Base-by-base conservation (phyloP, 192 early-diverging fungal species). In the Umbelopsis sp. region DNA sequence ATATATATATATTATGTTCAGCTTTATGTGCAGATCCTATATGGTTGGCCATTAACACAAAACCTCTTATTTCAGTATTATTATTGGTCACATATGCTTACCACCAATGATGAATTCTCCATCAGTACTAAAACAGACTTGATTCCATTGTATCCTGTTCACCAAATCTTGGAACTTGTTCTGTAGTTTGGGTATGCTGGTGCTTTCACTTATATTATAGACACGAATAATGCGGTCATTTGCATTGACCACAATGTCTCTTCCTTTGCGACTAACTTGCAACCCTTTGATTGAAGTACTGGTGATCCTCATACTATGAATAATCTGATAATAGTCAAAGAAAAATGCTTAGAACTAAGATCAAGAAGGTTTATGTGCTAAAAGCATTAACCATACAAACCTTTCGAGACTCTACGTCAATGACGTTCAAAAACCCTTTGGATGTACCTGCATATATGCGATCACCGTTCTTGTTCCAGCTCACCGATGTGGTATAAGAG, bases 1-100 rank as follows among this genome's bases (percentile, higher is more conserved):
- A 99, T 41, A 98, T 90, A 74, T 93, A 97, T 46, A 99, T 95
- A 66, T 97, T 93, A 75, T 99, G 95, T 41, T 89, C 84, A n/a
- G 95, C 90, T 70, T 91, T 93, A 69, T 92, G 91, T 45, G 87
- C 91, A 46, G 93, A 93, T 20, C 89, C 92, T 74, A 80, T 30
- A 27, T 33, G 45, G n/a, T 46, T 25, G 8, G 58, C 55, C 46
- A 7, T 61, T 61, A 61, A 35, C 0, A 61, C 25, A 11, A 30
- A 18, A 16, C 18, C 8, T 16, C 1, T 35, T 18, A 10, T 61
- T 45, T 15, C 21, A 23, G 6, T 2, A 11, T 5, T 44, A 13
- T 11, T 11, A 20, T 44, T 22, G 30, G 49, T 18, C n/a, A 16
- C 10, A 22, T 9, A 15, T 51, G 20, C 74, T 68, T 66, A 89